phyloP scores from a whole-genome alignment of 2,329 filamentous ascomycete species.

The Pyricularia grisea region DNA sequence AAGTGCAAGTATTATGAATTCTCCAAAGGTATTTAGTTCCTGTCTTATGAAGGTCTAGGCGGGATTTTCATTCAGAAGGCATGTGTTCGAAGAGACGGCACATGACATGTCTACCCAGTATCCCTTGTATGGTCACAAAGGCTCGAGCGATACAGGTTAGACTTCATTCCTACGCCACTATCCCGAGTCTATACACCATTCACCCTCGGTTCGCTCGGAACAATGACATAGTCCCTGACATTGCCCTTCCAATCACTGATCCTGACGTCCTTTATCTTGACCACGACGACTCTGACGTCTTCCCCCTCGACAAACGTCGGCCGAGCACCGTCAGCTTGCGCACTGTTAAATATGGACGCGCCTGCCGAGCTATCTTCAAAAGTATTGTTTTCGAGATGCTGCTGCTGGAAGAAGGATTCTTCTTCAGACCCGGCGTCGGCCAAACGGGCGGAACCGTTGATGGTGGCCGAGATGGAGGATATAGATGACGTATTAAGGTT shows the following conservation, averaged over 20 bases:
- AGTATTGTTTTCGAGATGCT: conserved; percentile 87
- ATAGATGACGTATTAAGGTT: conserved; percentile 87
- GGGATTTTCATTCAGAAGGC: too few species aligned
- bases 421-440: conserved; percentile 66
- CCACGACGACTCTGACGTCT: conserved; percentile 79
- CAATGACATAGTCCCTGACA: conserved; percentile 65
- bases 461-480: conserved; percentile 83
- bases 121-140: background rate
- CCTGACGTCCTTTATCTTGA: conserved; percentile 73
- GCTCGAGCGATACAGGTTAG: background rate
- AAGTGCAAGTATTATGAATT: too few species aligned
- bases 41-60: too few species aligned
- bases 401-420: conserved; percentile 72
- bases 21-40: too few species aligned
- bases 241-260: conserved; percentile 95
- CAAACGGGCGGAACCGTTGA: conserved; percentile 77
- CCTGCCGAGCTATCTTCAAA: conserved; percentile 45
- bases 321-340: conserved; percentile 37
- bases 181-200: conserved; percentile 26
- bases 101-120: background rate
- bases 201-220: conserved; percentile 21
- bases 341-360: conserved; percentile 25
- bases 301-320: conserved; percentile 69
- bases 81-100: too few species aligned
- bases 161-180: background rate